Percentiles rank a stretch among this genome's conserved stretches.
These are phyloP conservation scores for Blumeria graminis DNA, from an alignment of 2,329 filamentous ascomycete species.

Conservation along the genomic window DNA sequence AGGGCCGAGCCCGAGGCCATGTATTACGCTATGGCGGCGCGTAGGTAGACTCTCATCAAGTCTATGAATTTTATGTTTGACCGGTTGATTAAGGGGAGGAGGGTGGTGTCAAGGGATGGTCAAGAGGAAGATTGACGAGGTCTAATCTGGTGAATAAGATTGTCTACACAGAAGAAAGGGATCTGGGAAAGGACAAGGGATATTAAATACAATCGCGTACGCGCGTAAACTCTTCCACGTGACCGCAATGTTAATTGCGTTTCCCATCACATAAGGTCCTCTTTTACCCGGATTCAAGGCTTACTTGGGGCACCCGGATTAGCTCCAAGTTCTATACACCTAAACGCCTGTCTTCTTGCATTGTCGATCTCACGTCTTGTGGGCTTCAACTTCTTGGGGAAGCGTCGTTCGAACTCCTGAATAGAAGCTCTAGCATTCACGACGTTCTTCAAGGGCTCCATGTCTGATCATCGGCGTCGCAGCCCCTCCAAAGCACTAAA, in stretches of 20 bases:
- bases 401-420: background rate
- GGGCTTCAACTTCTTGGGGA: background rate
- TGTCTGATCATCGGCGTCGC: background rate
- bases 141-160: too few relatives aligned
- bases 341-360: background rate
- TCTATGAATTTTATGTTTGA: too few relatives aligned
- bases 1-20: too few relatives aligned
- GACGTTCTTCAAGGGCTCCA: background rate
- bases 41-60: too few relatives aligned
- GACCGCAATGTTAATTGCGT: background rate
- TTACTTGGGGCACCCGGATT: background rate
- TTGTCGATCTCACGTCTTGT: background rate
- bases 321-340: background rate
- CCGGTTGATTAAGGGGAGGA: too few relatives aligned
- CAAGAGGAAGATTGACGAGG: too few relatives aligned
- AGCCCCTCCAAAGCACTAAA: background rate
- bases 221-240: background rate
- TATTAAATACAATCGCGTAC: background rate
- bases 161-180: too few relatives aligned
- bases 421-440: constrained; percentile 1
- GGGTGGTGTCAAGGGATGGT: too few relatives aligned
- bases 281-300: background rate
- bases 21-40: too few relatives aligned
- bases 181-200: too few relatives aligned
- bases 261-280: background rate